A percentile compares a stretch with the other conserved stretches of the same genome.
phyloP scores from a whole-genome alignment of 164 flowering plant genomes.

The Magnolia kwangsiensis region DNA sequence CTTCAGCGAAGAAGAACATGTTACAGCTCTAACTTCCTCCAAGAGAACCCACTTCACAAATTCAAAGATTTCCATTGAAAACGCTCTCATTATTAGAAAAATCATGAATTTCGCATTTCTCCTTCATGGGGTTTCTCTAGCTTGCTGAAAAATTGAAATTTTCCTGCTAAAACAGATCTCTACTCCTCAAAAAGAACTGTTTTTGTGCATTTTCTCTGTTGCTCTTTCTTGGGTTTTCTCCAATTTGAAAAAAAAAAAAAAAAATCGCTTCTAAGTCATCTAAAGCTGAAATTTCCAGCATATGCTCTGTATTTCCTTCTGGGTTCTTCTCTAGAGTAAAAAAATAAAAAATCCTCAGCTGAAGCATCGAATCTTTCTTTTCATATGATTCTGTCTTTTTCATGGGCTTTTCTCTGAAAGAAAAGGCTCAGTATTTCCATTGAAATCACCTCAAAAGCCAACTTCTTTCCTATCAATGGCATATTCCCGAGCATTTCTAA shows the following conservation, averaged over 20 bases:
- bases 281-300: background rate
- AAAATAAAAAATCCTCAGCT: background rate
- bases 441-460: background rate
- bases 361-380: background rate
- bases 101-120: background rate
- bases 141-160: background rate
- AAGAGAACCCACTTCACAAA: slow-evolving; percentile 2
- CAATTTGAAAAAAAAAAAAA: background rate
- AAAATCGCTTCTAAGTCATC: background rate
- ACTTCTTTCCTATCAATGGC: slow-evolving; percentile 22
- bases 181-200: background rate
- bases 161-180: background rate
- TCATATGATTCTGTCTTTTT: background rate
- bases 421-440: background rate
- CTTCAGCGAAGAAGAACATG: slow-evolving; percentile 1
- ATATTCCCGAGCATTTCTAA: slow-evolving; percentile 10
- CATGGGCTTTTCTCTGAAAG: background rate
- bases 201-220: slow-evolving; percentile 2
- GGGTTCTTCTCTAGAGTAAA: background rate
- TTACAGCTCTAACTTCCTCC: background rate
- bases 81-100: background rate
- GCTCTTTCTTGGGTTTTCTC: slow-evolving; percentile 2
- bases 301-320: background rate
- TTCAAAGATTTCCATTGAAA: slow-evolving; percentile 1
- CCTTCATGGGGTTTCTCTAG: background rate